Evolutionary conservation across 257 asterid species (phyloP), one percentile per base, ranked within the genome.

Genomic region (Primulina eburnea): DNA sequence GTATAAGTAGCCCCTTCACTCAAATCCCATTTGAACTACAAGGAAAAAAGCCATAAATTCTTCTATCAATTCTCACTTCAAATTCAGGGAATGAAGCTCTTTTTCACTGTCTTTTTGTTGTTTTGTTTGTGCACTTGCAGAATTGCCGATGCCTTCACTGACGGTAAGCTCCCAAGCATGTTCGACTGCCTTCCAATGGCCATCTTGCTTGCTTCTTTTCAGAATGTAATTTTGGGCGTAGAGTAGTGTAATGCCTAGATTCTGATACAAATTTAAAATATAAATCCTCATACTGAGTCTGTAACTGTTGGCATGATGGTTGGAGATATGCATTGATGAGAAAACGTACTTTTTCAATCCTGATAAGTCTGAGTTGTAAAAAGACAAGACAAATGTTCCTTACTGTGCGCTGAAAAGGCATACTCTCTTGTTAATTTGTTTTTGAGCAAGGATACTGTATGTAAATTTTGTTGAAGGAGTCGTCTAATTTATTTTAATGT

Each of bases 1-100:
- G 93, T 92, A 90, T 90, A 90, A 85, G 86, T 82, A 7, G 81
- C 74, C 76, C 80, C 64, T 67, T 28, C 26, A 77, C 29, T 43
- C 53, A 21, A 69, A 24, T 38, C 66, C 70, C 68, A 79, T 58
- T 75, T 65, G 67, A 76, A 67, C 33, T 52, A 5, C 67, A 68
- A 68, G 62, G 28, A 73, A 28, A 62, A 47, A 59, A 43, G 47
- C 53, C 53, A 33, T 53, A 60, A 28, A 9, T 52, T n/a, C 52
- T 66, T 53, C 32, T 18, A 55, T 65, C 21, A 58, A 28, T 60
- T 43, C n/a, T 43, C 53, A 10, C n/a, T 43, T 12, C 53, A 43
- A 64, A 53, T 16, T 75, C 87, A 70, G 75, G 69, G 76, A 38
- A 86, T 79, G 86, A 60, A 63, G 77, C 72, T 58, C 24, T 71